A percentile compares a stretch with the other conserved stretches of the same genome.
These are phyloP conservation scores for Paracamarosporium sp. DNA, from an alignment of 2,329 filamentous ascomycete species.

Conservation along the genomic window DNA sequence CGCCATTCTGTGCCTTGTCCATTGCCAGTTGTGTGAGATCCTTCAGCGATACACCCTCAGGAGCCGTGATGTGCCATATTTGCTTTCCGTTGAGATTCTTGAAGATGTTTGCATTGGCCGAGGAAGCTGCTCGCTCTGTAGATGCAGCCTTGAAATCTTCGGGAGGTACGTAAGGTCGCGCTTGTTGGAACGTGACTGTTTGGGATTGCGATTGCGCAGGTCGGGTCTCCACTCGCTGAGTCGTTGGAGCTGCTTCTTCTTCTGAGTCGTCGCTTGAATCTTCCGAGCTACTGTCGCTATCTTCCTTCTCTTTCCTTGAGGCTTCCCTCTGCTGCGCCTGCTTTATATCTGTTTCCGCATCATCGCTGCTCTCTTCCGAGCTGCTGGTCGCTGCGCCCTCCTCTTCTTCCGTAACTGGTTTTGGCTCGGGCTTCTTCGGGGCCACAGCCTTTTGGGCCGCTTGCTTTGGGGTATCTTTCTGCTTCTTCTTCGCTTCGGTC, in stretches of 20 bases:
- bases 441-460: conserved; percentile 14
- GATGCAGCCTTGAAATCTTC: conserved; percentile 57
- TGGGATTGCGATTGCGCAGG: conserved; percentile 28
- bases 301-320: conserved; percentile 17
- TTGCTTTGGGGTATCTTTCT: conserved; percentile 15
- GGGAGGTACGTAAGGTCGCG: conserved; percentile 45
- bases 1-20: conserved; percentile 60
- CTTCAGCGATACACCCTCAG: conserved; percentile 71
- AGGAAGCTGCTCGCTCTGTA: conserved; percentile 52
- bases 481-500: conserved; percentile 14
- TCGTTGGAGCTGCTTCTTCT: conserved; percentile 30
- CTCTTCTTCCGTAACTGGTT: conserved; percentile 27
- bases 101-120: conserved; percentile 57
- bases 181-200: conserved; percentile 42
- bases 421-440: conserved; percentile 25
- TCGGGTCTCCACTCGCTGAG: conserved; percentile 19
- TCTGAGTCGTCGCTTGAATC: conserved; percentile 49
- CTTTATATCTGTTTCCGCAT: conserved; percentile 27
- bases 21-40: conserved; percentile 71
- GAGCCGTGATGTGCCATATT: conserved; percentile 81
- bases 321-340: conserved; percentile 21
- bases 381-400: conserved; percentile 32
- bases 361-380: conserved; percentile 32
- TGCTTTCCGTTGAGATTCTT: conserved; percentile 72
- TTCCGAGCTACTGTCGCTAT: conserved; percentile 28